These are phyloP conservation scores for Mycena vitilis DNA, from an alignment of 768 basidiomycete species.

Conservation along the genomic window DNA sequence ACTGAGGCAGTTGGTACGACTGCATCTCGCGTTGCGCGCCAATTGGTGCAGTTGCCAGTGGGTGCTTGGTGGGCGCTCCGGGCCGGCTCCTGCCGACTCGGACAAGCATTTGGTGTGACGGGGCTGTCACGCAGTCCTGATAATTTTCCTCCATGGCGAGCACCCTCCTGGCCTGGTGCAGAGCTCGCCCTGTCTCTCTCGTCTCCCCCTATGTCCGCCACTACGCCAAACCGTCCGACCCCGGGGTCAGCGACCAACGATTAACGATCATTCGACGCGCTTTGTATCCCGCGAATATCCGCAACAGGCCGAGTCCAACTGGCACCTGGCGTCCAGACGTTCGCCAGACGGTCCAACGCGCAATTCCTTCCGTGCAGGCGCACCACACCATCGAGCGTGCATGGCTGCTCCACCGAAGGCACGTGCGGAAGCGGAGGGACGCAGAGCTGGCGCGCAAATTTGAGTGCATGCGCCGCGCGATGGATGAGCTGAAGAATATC, in stretches of 20 bases:
- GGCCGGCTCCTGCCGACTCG: too few species aligned
- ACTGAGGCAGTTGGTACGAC: conserved; percentile 65
- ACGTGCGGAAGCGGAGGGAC: conserved; percentile 75
- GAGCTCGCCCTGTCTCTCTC: conserved; percentile 35
- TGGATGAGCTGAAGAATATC: conserved; percentile 79
- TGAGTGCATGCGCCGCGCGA: conserved; percentile 83
- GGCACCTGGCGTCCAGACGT: conserved; percentile 90
- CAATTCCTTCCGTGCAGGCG: conserved; percentile 90
- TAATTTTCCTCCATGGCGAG: conserved; percentile 50
- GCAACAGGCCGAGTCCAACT: conserved; percentile 77
- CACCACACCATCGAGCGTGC: conserved; percentile 94
- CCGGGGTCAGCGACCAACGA: conserved; percentile 66
- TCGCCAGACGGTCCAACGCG: conserved; percentile 77
- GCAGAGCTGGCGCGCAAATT: conserved; percentile 82
- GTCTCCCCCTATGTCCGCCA: conserved; percentile 48
- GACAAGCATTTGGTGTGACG: too few species aligned
- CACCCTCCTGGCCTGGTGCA: conserved; percentile 50
- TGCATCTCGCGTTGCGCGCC: conserved; percentile 65
- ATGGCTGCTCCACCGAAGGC: conserved; percentile 85
- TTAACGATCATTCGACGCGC: conserved; percentile 77
- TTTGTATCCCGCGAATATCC: conserved; percentile 84
- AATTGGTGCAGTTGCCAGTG: too few species aligned
- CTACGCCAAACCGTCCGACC: conserved; percentile 60
- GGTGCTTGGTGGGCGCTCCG: too few species aligned
- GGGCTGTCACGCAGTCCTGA: too few species aligned